Evolutionary conservation across 2,329 filamentous ascomycete species (phyloP).

Genomic region (Penicillium sp.): DNA sequence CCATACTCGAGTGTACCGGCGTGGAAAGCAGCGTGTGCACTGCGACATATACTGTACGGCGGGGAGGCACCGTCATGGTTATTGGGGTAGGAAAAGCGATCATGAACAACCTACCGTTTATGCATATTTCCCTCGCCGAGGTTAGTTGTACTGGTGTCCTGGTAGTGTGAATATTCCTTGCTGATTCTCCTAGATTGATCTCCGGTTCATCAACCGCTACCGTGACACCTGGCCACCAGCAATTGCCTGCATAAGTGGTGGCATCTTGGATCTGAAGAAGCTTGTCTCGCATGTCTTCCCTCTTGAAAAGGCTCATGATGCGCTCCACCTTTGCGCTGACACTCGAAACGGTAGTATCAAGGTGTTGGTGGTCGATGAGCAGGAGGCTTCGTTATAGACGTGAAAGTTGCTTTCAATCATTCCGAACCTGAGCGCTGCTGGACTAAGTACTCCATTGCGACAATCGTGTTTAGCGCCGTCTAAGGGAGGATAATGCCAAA

Average conservation of each 20-base stretch:
- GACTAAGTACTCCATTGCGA: no score
- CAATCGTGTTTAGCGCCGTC: no score
- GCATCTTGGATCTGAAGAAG: conserved; percentile 60
- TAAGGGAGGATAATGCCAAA: not conserved
- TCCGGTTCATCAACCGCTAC: conserved; percentile 70
- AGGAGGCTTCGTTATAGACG: conserved; percentile 25
- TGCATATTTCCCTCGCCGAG: conserved; percentile 63
- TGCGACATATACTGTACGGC: conserved; percentile 55
- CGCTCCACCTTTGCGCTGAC: conserved; percentile 54
- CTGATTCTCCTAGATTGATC: conserved; percentile 53
- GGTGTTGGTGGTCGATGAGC: conserved; percentile 58
- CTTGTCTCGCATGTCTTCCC: conserved; percentile 63
- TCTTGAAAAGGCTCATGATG: conserved; percentile 61
- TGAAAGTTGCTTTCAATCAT: not conserved
- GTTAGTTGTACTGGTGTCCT: conserved; percentile 16
- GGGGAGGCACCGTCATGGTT: conserved; percentile 61
- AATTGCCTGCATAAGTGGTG: conserved; percentile 59
- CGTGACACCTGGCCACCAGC: conserved; percentile 67
- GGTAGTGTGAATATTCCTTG: not conserved
- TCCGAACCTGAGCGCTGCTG: not conserved
- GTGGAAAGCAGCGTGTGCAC: conserved; percentile 63
- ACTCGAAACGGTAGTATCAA: conserved; percentile 57
- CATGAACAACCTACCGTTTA: conserved; percentile 66
- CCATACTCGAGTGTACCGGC: conserved; percentile 64
- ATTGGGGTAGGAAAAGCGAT: conserved; percentile 62